Evolutionary conservation across 805 yeast genomes (phyloP), one percentile per base, ranked within the genome.

Genomic region (Ogataea thermomethanolica): DNA sequence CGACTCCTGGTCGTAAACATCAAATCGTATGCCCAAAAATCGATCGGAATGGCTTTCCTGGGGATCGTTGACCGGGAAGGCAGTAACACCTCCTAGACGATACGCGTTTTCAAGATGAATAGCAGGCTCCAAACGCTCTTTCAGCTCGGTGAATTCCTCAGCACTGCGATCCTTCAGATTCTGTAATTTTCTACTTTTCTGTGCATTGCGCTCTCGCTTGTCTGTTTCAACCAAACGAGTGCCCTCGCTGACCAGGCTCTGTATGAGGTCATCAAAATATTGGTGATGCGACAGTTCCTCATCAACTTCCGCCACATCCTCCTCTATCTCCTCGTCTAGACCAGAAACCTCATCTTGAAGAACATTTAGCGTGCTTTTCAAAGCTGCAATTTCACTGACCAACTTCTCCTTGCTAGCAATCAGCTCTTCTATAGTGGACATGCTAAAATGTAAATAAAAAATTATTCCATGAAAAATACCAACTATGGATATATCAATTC

Each of bases 1-100:
- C 11, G 49, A 45, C 2, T 62, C 54, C 2, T 30, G 22, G 33
- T 61, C 61, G 46, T 62, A 67, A 2, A 66, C 49, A 43, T 76
- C 82, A 49, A 74, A 74, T n/a, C 82, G 55, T 6, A 76, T 45
- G 0, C 82, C 82, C 23, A 76, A 44, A 25, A 66, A 53, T 8
- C 57, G 53, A 8, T 61, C 66, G 8, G 46, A 37, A 0, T 49
- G 41, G 8, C 53, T 31, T 9, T 34, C 26, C 8, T 29, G 32
- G 6, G 65, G 61, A 41, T 62, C 63, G 46, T 71, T 72, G 29
- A 76, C 62, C 0, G 78, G 76, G 39, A 76, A 76, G 0, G 72
- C 71, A 0, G 81, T 75, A 23, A 72, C 51, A 1, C 80, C 79
- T 6, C 67, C 72, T 41, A 75, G 50, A 37, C 82, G 51, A 40